Evolutionary conservation across 208 protist genomes (phyloP), one percentile per base, ranked within the genome.

Genomic region (Trypanosoma cruzi): DNA sequence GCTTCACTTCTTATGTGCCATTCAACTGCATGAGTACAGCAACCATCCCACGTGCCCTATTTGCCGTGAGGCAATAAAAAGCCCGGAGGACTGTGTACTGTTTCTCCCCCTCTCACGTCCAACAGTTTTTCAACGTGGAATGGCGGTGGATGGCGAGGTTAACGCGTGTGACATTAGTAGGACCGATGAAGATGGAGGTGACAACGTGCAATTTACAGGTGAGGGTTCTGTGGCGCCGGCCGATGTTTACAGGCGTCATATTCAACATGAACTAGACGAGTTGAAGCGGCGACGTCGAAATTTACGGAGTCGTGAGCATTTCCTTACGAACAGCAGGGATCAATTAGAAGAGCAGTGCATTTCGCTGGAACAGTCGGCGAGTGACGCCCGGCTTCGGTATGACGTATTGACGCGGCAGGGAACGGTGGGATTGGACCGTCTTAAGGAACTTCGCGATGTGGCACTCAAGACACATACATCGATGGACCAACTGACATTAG

Each of bases 1-100:
- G 24, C 61, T 93, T 46, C 90, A 96, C 71, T 87, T 78, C 56
- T 37, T 80, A 5, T 96, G 90, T 52, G 81, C 79, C 29, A 56
- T 83, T n/a, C 90, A 93, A 61, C 71, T 92, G 29, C 82, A 74
- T 58, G 84, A 91, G 66, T 89, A 86, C 72, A 63, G 64, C 7
- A 68, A 64, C 4, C 71, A 61, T 13, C 48, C 65, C 13, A 32
- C 48, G 26, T 96, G 90, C 71, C 90, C 90, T 8, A 87, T 96
- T 44, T 96, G 90, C 64, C 85, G 90, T 28, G 49, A 54, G 28
- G 63, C 62, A 5, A 52, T 96, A 16, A 75, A 64, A 36, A 36
- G 31, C 29, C 48, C 50, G 1, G 24, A 40, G 0, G 81, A 92
- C 34, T 36, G 89, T 24, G 61, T 89, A n/a, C 60, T 73, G 0